phyloP scores from a whole-genome alignment of 1,139 yeast genomes.

The Yamadazyma triangularis region DNA sequence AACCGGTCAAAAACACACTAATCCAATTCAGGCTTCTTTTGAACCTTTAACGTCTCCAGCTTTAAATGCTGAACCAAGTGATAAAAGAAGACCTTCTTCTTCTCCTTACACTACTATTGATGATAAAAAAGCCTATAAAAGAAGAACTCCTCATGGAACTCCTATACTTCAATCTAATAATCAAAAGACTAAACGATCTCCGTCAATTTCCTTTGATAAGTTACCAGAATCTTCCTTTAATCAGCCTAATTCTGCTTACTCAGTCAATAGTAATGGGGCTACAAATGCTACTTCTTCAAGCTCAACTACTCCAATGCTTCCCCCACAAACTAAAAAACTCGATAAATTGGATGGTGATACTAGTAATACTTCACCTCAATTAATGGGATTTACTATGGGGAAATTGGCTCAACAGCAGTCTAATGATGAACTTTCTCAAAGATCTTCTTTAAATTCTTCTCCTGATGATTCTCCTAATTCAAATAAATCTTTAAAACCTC shows the following conservation, averaged over 20 bases:
- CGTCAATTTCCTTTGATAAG: slow-evolving; percentile 24
- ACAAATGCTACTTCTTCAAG: slow-evolving; percentile 7
- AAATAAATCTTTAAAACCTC: slow-evolving; percentile 19
- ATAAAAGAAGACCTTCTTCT: slow-evolving; percentile 33
- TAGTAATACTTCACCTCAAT: slow-evolving; percentile 14
- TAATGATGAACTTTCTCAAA: background rate
- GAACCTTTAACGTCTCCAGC: slow-evolving; percentile 66
- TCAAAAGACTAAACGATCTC: slow-evolving; percentile 7
- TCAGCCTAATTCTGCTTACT: no score
- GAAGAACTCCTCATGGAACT: slow-evolving; percentile 48
- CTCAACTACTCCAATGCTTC: slow-evolving; percentile 32
- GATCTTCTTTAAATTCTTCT: slow-evolving; percentile 15
- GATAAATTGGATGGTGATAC: slow-evolving; percentile 11
- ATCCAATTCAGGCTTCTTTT: slow-evolving; percentile 32
- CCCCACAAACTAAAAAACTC: slow-evolving; percentile 29
- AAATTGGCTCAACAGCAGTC: slow-evolving; percentile 36
- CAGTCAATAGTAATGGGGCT: no score
- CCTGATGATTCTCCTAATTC: slow-evolving; percentile 17
- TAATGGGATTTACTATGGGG: slow-evolving; percentile 51
- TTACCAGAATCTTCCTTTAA: slow-evolving; percentile 32
- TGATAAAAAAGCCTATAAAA: slow-evolving; percentile 22
- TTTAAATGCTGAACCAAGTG: slow-evolving; percentile 40
- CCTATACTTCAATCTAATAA: slow-evolving; percentile 34
- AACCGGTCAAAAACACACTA: slow-evolving; percentile 10
- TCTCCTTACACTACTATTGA: slow-evolving; percentile 30